Evolutionary conservation across 257 asterid species (phyloP).

Genomic region (Apocynum venetum): DNA sequence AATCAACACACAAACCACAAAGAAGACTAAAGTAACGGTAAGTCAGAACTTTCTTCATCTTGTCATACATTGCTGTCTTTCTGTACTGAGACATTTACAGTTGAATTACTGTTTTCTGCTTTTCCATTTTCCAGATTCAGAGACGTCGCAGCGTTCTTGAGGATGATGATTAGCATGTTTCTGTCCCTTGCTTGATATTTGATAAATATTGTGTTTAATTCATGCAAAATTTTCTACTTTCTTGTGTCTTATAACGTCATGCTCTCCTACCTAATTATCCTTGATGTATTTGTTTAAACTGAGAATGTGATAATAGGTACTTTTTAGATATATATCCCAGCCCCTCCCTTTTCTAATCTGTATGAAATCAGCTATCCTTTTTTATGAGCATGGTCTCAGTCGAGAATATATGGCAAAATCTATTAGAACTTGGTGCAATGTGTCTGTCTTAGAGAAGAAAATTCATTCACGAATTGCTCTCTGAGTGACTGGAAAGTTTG

Average conservation of each 20-base stretch:
- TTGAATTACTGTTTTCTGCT: neutral
- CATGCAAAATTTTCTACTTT: neutral
- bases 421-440: neutral
- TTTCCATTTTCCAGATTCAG: constrained; percentile 51
- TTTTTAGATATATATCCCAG: neutral
- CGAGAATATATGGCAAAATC: neutral
- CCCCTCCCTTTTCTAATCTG: neutral
- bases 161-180: constrained; percentile 59
- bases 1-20: constrained; percentile 86
- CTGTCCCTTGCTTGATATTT: neutral
- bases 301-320: neutral
- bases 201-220: neutral
- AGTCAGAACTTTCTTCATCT: constrained; percentile 27
- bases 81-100: neutral
- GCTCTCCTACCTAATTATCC: neutral
- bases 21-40: constrained; percentile 94
- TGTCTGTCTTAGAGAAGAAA: neutral
- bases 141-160: constrained; percentile 83
- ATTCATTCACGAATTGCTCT: neutral
- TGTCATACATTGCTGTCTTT: neutral
- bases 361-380: neutral
- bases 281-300: neutral
- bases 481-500: neutral
- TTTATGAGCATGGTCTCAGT: neutral
- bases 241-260: neutral